These are phyloP conservation scores for Monilinia aucupariae DNA, from an alignment of 2,329 filamentous ascomycete species.

Conservation along the genomic window DNA sequence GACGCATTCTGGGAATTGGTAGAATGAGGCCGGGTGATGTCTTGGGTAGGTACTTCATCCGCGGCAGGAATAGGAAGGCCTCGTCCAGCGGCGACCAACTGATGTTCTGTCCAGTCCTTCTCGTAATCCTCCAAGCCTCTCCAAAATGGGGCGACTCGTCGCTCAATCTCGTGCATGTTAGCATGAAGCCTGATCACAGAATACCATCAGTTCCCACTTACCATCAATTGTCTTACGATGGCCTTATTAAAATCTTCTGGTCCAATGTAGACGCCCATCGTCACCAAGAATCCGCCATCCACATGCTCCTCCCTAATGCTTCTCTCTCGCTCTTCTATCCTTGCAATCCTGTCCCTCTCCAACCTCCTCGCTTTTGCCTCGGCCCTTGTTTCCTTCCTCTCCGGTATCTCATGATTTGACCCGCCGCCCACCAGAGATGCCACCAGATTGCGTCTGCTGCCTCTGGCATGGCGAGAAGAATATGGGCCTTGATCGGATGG, in stretches of 20 bases:
- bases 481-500: conserved; percentile 28
- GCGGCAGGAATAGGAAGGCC: conserved; percentile 78
- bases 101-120: conserved; percentile 85
- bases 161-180: conserved; percentile 65
- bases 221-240: conserved; percentile 84
- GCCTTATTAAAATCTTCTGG: conserved; percentile 89
- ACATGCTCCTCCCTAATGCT: conserved; percentile 90
- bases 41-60: conserved; percentile 74
- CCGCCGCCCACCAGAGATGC: conserved; percentile 32
- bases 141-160: conserved; percentile 92
- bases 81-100: conserved; percentile 85
- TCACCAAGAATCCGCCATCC: conserved; percentile 91
- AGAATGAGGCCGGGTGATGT: conserved; percentile 45
- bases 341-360: conserved; percentile 70
- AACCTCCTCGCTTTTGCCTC: conserved; percentile 82
- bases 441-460: conserved; percentile 33
- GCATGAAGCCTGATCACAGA: conserved; percentile 13
- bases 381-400: conserved; percentile 78
- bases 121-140: conserved; percentile 85
- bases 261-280: conserved; percentile 87
- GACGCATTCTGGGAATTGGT: conserved; percentile 46
- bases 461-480: conserved; percentile 27
- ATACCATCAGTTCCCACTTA: conserved; percentile 40
- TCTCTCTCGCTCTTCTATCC: conserved; percentile 79
- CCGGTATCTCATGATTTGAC: conserved; percentile 29